Evolutionary conservation across 2,329 filamentous ascomycete species (phyloP), one percentile per base, ranked within the genome.

Genomic region (Claviceps monticola): DNA sequence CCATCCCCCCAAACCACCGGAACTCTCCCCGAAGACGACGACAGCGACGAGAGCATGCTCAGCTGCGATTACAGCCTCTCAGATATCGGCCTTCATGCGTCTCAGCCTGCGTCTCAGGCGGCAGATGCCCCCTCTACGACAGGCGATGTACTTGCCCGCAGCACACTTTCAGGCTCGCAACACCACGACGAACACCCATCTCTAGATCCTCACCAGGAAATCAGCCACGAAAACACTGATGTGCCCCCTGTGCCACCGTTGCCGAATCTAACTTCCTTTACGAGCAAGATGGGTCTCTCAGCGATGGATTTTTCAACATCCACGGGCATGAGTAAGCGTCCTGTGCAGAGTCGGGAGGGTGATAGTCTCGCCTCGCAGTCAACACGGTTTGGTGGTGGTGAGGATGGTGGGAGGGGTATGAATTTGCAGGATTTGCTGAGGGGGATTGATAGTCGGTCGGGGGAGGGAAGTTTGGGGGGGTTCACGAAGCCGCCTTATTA

Each of bases 11-110:
- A 70, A 43, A 68, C 67, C 14, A 68, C 68, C 2, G 64, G 66
- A 9, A 56, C 60, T 29, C 8, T 29, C 4, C 57, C 57, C 4
- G 63, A 64, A n/a, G 70, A 72, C 19, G 73, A 75, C 49, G 78
- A 77, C 53, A 76, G 72, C 51, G 80, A 74, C 60, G 84, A 88
- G 51, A 86, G 82, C 64, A 78, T 88, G 72, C 76, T 84, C 56
- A 86, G 82, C 68, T 84, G 82, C 56, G 83, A 86, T 52, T 75
- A 79, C 57, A 77, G 78, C 45, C 73, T 78, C n/a, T 85, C 82
- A 6, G 83, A 87, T 60, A 67, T 80, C 19, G 84, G 79, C 41
- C 82, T 79, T 63, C 80, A 78, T 60, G 73, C 63, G 80, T 78
- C 59, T 72, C 59, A 52, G 63, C 59, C 53, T 56, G 53, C 7